Evolutionary conservation across 2,329 filamentous ascomycete species (phyloP), one percentile per base, ranked within the genome.

Genomic region (Diaporthe vaccinii): DNA sequence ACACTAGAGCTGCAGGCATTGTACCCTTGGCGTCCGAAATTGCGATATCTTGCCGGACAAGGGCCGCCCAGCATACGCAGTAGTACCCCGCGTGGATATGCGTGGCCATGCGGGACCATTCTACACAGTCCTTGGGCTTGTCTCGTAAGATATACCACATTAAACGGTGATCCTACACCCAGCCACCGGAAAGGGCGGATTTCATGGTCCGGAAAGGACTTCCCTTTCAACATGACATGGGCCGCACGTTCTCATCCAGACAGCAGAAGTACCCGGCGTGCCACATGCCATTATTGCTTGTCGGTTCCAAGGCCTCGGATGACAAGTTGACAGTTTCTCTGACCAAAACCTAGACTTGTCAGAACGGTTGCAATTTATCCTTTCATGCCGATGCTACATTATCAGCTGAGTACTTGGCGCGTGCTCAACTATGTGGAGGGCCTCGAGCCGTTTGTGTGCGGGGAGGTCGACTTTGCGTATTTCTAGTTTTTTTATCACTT

Each of bases 81-180:
- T 61, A 41, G 62, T 67, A 36, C 62, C 62, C 62, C 62, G 62
- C 62, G 44, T 51, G 28, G 62, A 4, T 57, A 57, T 57, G 53
- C 28, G 53, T 57, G 53, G 36, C 58, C 44, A 25, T 36, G 62
- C 44, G 44, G 46, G 31, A 14, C 62, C 62, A 20, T 10, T 28
- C 12, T 36, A 4, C 31, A 39, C 22, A n/a, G 22, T 15, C 14
- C 22, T 20, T 49, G 10, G 41, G 62, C 44, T n/a, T 25, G 62
- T 67, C 44, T 67, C 62, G 62, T 53, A 53, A 68, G 44, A 51
- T 68, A 68, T 68, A 68, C 62, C 2, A 51, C 62, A 15, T 68
- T 36, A 51, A 53, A 51, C 62, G 62, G 44, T 34, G 62, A 51
- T 68, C 44, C 62, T n/a, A 53, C 31, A 68, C n/a, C 46, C 62